Conservation (phyloP, 768 basidiomycete genomes). For the Leucocoprinus birnbaumii region DNA sequence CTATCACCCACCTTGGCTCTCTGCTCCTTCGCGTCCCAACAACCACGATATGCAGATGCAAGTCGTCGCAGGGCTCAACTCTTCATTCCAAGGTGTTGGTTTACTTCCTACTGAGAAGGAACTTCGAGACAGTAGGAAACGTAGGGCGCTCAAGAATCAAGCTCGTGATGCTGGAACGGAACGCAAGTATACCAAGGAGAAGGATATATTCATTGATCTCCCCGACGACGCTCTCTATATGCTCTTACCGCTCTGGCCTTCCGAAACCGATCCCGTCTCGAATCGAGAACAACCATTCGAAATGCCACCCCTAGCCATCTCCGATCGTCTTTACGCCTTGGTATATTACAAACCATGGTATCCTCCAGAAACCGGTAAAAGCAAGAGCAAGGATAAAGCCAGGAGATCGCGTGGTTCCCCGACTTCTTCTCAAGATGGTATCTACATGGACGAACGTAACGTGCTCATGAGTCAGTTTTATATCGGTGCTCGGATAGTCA, state of each 20-base stretch:
- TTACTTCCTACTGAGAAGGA: conserved; percentile 56
- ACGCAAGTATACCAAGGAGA: conserved; percentile 21
- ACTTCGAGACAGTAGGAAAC: conserved; percentile 20
- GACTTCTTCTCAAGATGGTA: conserved; percentile 32
- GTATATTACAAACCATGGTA: conserved; percentile 64
- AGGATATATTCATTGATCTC: conserved; percentile 56
- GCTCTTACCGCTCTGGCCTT: conserved; percentile 84
- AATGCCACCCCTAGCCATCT: conserved; percentile 38
- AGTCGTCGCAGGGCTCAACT: conserved; percentile 63
- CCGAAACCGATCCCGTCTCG: conserved; percentile 57
- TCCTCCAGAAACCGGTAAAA: conserved; percentile 21
- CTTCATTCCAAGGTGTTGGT: conserved; percentile 80
- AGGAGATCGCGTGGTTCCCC: conserved; percentile 40
- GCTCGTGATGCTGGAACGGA: conserved; percentile 24
- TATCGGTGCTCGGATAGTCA: conserved; percentile 70
- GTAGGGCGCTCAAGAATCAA: conserved; percentile 12
- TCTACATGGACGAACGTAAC: conserved; percentile 33
- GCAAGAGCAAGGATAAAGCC: conserved; percentile 33
- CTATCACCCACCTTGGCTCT: conserved; percentile 58
- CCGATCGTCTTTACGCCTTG: conserved; percentile 67
- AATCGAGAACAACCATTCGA: conserved; percentile 25
- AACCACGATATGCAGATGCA: conserved; percentile 63
- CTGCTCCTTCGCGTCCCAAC: conserved; percentile 58
- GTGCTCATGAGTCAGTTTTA: conserved; percentile 65
- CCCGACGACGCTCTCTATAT: conserved; percentile 74